Evolutionary conservation across 768 basidiomycete genomes (phyloP).

Genomic region (Boletus rufocinnamomeus): DNA sequence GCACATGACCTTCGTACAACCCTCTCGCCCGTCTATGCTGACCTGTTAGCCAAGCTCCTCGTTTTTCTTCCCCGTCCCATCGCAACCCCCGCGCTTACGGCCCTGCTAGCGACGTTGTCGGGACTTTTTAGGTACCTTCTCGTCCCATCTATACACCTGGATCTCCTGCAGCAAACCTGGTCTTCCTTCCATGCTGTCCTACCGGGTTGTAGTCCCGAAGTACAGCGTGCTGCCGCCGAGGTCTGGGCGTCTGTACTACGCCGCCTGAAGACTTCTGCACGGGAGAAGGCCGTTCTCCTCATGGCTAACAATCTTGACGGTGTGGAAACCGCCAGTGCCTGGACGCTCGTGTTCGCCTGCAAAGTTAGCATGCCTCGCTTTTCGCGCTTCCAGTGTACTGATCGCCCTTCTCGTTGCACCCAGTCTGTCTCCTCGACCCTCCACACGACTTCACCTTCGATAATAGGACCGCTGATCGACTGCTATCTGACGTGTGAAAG

Average conservation of each 20-base stretch:
- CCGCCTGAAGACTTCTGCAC: conserved; percentile 60
- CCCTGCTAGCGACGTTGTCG: conserved; percentile 68
- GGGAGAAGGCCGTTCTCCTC: conserved; percentile 56
- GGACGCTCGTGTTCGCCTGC: conserved; percentile 77
- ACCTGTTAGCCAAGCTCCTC: conserved; percentile 57
- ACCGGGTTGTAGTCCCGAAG: conserved; percentile 64
- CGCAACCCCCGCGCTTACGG: conserved; percentile 58
- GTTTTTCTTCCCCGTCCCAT: conserved; percentile 58
- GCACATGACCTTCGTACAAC: conserved; percentile 81
- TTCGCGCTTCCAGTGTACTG: background rate
- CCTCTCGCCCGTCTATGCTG: conserved; percentile 59
- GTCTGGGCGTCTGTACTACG: conserved; percentile 84
- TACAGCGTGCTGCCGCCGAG: conserved; percentile 78
- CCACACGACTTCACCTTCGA: conserved; percentile 70
- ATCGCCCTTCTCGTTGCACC: background rate
- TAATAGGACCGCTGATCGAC: conserved; percentile 59
- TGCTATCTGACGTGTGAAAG: conserved; percentile 49
- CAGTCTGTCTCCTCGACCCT: conserved; percentile 83
- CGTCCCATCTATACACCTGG: conserved; percentile 56
- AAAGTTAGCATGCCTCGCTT: conserved; percentile 48
- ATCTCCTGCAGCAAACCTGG: conserved; percentile 66
- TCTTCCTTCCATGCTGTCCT: conserved; percentile 48
- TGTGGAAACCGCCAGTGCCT: conserved; percentile 66
- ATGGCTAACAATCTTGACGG: conserved; percentile 52
- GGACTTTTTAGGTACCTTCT: conserved; percentile 72